Conservation (phyloP, 306 rosid species). For the Begonia peltatifolia region DNA sequence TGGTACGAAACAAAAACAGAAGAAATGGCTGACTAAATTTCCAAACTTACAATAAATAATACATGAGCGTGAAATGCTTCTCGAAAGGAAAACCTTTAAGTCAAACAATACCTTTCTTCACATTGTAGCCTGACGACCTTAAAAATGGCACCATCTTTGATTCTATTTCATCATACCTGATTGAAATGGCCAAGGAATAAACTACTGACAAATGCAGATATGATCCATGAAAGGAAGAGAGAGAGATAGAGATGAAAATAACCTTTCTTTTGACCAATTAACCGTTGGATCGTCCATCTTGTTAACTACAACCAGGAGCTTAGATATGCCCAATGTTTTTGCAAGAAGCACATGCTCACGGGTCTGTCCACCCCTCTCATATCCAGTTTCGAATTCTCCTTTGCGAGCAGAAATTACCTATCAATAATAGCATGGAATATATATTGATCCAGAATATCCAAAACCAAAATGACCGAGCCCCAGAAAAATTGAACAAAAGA, state of each 20-base stretch:
- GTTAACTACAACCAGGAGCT: slow-evolving; percentile 80
- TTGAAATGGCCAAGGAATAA: no score
- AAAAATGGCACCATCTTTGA: slow-evolving; percentile 82
- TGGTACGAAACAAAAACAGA: no score
- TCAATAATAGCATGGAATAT: slow-evolving; percentile 2
- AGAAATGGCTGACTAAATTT: no score
- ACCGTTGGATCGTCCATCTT: slow-evolving; percentile 98
- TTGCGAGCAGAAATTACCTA: slow-evolving; percentile 97
- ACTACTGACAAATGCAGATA: not conserved
- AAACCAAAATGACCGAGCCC: not conserved
- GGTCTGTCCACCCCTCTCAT: slow-evolving; percentile 98
- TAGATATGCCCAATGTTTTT: slow-evolving; percentile 87
- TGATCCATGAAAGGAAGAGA: not conserved
- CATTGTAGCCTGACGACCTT: slow-evolving; percentile 78
- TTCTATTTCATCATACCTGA: slow-evolving; percentile 91
- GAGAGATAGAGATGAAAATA: slow-evolving; percentile 3
- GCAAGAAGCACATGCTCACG: slow-evolving; percentile 99
- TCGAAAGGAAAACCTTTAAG: no score
- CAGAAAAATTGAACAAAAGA: slow-evolving; percentile 2
- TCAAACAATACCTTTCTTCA: slow-evolving; percentile 58
- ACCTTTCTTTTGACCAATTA: slow-evolving; percentile 96
- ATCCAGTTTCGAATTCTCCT: slow-evolving; percentile 99
- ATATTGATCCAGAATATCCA: slow-evolving; percentile 6
- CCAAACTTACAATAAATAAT: no score
- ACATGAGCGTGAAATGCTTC: no score